Evolutionary conservation across 2,329 filamentous ascomycete species (phyloP).

Genomic region (Teratosphaeria viscida): DNA sequence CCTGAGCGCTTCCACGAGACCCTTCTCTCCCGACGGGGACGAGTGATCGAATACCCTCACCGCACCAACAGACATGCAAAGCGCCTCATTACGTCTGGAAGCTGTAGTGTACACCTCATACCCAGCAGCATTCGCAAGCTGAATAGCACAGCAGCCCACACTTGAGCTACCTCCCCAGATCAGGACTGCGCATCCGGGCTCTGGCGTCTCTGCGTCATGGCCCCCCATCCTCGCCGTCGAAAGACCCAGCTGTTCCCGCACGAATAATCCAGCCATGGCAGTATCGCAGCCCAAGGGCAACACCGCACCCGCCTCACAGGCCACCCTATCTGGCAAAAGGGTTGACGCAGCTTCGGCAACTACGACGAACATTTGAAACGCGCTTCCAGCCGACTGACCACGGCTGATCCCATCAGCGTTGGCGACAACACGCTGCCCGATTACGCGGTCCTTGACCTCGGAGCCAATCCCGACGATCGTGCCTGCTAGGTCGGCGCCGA

Average conservation of each 20-base stretch:
- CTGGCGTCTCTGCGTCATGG: background rate
- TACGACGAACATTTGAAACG: background rate
- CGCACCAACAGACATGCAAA: constrained; percentile 36
- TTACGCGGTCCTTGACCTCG: background rate
- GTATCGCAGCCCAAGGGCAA: constrained; percentile 12
- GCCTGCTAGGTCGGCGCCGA: constrained; percentile 5
- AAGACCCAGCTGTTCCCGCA: constrained; percentile 1
- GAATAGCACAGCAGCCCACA: constrained; percentile 41
- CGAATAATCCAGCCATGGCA: constrained; percentile 12
- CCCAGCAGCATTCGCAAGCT: constrained; percentile 39
- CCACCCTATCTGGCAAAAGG: background rate
- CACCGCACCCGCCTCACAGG: constrained; percentile 3
- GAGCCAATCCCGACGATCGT: constrained; percentile 2
- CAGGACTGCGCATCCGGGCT: constrained; percentile 29
- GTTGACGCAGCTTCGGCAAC: background rate
- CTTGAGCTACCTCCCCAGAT: constrained; percentile 46
- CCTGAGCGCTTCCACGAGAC: constrained; percentile 5
- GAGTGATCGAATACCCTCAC: constrained; percentile 40
- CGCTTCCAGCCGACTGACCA: background rate
- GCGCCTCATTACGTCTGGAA: constrained; percentile 29
- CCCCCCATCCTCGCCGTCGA: background rate
- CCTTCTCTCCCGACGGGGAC: constrained; percentile 22
- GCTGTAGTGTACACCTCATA: constrained; percentile 32
- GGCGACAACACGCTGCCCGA: constrained; percentile 2
- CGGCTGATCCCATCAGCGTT: background rate